phyloP scores from a whole-genome alignment of 192 early-diverging fungal species.

The Coemansia sp. region DNA sequence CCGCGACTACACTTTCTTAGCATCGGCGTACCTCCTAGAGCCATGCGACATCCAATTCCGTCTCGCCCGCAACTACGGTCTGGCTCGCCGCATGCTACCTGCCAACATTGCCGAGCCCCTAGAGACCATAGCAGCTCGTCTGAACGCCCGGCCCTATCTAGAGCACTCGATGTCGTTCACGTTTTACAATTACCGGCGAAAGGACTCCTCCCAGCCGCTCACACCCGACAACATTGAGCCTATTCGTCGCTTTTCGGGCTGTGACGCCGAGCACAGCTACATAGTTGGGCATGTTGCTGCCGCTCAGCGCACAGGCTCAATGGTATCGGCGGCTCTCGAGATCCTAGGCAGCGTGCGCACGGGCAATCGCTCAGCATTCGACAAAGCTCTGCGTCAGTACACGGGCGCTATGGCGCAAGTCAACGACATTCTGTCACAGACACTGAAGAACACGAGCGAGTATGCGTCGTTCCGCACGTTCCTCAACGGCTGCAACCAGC shows the following conservation, averaged over 20 bases:
- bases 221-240: conserved; percentile 72
- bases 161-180: conserved; percentile 74
- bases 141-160: conserved; percentile 74
- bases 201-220: conserved; percentile 56
- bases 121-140: conserved; percentile 64
- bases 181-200: conserved; percentile 84
- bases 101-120: conserved; percentile 78
- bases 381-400: conserved; percentile 58
- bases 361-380: conserved; percentile 62
- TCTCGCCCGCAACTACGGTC: conserved; percentile 70
- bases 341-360: conserved; percentile 57
- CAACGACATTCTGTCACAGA: conserved; percentile 77
- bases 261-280: conserved; percentile 75
- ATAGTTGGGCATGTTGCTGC: conserved; percentile 88
- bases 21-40: conserved; percentile 85
- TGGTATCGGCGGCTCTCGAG: conserved; percentile 62
- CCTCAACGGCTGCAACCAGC: conserved; percentile 83
- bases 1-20: conserved; percentile 85
- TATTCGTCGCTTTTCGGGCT: conserved; percentile 76
- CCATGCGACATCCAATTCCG: conserved; percentile 82
- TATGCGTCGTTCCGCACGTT: conserved; percentile 90
- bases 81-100: conserved; percentile 74
- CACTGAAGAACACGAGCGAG: conserved; percentile 70
- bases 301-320: conserved; percentile 67
- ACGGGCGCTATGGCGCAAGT: conserved; percentile 63